A percentile compares a stretch with the other conserved stretches of the same genome.
phyloP scores from a whole-genome alignment of 345 rosid genomes.

The Excoecaria cochinchinensis region DNA sequence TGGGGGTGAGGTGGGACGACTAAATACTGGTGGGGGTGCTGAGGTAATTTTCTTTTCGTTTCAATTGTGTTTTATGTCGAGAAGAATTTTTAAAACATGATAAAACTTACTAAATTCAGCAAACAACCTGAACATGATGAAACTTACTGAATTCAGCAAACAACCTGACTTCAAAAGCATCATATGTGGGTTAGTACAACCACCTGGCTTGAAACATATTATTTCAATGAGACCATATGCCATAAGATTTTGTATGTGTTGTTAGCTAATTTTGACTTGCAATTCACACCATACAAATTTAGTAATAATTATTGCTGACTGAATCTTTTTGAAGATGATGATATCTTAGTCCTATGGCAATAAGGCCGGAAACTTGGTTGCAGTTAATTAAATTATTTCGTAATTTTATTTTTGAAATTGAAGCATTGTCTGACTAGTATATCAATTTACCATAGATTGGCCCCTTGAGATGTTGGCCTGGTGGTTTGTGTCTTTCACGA shows the following conservation, averaged over 20 bases:
- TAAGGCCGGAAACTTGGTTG: background rate
- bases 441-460: constrained; percentile 66
- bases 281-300: background rate
- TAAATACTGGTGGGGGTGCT: constrained; percentile 96
- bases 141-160: background rate
- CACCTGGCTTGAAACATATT: constrained; percentile 5
- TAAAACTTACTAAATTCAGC: constrained; percentile 1
- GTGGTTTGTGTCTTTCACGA: constrained; percentile 98
- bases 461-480: constrained; percentile 99
- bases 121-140: background rate
- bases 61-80: background rate
- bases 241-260: background rate
- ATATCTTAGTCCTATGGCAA: background rate
- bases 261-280: background rate
- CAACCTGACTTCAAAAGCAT: background rate
- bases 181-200: background rate
- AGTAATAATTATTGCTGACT: background rate
- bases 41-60: constrained; percentile 57
- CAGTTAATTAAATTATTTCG: background rate
- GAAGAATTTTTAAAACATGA: background rate
- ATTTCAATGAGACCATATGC: background rate
- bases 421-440: constrained; percentile 26
- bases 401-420: constrained; percentile 4
- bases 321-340: background rate
- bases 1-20: constrained; percentile 99